Base-by-base conservation (phyloP, 176 grass and related monocot species). In the Zoysia japonica region DNA sequence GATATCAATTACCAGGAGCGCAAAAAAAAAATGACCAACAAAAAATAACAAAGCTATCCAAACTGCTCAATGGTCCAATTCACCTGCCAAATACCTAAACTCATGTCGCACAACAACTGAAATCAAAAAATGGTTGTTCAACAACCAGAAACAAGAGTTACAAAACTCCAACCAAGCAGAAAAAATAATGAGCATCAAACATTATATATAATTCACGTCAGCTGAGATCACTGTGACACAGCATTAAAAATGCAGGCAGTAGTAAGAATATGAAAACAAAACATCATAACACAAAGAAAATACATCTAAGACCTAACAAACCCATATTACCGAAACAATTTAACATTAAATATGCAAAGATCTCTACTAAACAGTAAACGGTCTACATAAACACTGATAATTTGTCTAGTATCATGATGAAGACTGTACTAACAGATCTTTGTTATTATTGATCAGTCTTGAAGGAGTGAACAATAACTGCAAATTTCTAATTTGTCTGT, bases 41-140 rank as follows among this genome's bases (percentile, higher is more conserved):
- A n/a, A 39, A 38, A 35, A 47, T 16, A 69, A 68, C 61, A 73
- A 73, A 75, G 3, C 74, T 53, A 75, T 15, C n/a, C 20, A 51
- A 68, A 61, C 63, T n/a, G 47, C 12, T 72, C 16, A 43, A 69
- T 68, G 52, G n/a, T 38, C 63, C 9, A 51, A n/a, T 59, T 50
- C 47, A 52, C 2, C 9, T 61, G 37, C 42, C 75, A 6, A 62
- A 62, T 12, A 69, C 37, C 46, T 19, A 53, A 68, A 66, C 8
- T 9, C 44, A 17, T 42, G 6, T 17, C 9, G 13, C 7, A 76
- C 76, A 62, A 44, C 6, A 86, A 61, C 9, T 11, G 13, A 78
- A 60, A 53, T 56, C 15, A 53, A 54, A 71, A 9, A 2, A 64
- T 65, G 59, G 55, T 70, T 45, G 19, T 41, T 65, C 35, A 82